Conservation (phyloP, 2,329 filamentous ascomycete genomes). For the Hypomyces perniciosus region DNA sequence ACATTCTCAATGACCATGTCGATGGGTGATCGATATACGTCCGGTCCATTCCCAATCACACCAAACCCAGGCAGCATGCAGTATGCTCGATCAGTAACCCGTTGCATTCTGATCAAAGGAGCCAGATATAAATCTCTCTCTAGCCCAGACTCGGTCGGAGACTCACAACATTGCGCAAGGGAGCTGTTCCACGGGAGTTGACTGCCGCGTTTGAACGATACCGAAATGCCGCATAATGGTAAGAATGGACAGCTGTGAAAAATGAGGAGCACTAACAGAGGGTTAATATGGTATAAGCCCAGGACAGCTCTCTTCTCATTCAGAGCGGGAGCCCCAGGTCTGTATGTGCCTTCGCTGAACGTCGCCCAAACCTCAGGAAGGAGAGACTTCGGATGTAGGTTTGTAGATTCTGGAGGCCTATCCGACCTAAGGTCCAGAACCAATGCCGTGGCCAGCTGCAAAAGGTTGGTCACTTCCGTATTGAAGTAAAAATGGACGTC, state of each 20-base stretch:
- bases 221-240: constrained; percentile 16
- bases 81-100: constrained; percentile 25
- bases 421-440: constrained; percentile 34
- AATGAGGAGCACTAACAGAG: constrained; percentile 20
- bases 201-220: constrained; percentile 27
- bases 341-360: constrained; percentile 15
- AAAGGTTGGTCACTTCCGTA: constrained; percentile 29
- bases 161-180: constrained; percentile 29
- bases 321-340: constrained; percentile 20
- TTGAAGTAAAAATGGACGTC: constrained; percentile 35
- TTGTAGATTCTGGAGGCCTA: constrained; percentile 20
- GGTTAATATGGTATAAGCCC: constrained; percentile 34
- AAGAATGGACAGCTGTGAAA: not conserved
- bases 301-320: constrained; percentile 36
- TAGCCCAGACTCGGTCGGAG: constrained; percentile 24
- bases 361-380: constrained; percentile 28
- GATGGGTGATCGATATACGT: constrained; percentile 20
- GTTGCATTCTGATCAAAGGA: constrained; percentile 29
- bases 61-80: constrained; percentile 21
- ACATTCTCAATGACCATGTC: constrained; percentile 30
- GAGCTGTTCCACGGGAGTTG: constrained; percentile 28
- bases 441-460: constrained; percentile 34
- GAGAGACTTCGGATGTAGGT: constrained; percentile 22
- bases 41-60: not conserved
- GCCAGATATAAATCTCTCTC: constrained; percentile 29